Percentiles rank a stretch among this genome's conserved stretches.
Conservation (phyloP, 2,329 filamentous ascomycete genomes). For the Fonsecaea monophora region DNA sequence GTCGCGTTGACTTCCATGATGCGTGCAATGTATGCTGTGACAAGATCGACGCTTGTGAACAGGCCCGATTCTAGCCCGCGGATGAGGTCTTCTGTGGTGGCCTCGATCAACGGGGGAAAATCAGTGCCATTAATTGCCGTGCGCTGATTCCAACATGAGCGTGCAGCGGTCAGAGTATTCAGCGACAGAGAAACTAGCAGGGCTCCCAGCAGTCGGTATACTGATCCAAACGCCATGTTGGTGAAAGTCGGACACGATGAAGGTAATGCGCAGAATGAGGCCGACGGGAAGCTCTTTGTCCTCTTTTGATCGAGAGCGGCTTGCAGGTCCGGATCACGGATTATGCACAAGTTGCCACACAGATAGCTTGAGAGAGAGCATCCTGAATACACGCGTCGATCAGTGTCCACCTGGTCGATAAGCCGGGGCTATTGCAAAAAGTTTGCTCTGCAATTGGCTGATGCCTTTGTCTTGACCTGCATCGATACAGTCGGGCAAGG, state of each 20-base stretch:
- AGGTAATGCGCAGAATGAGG: not conserved
- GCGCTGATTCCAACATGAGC: conserved; percentile 27
- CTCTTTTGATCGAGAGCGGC: not conserved
- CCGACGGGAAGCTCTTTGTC: not conserved
- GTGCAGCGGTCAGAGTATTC: conserved; percentile 10
- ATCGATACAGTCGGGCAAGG: not conserved
- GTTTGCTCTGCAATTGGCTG: conserved; percentile 2
- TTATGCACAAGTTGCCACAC: not conserved
- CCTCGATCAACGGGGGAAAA: conserved; percentile 56
- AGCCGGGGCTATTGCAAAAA: not conserved
- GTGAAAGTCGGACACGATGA: not conserved
- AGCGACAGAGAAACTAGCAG: conserved; percentile 18
- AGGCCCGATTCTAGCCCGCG: conserved; percentile 56
- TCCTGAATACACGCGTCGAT: conserved; percentile 7
- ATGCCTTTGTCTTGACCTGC: not conserved
- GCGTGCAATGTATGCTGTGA: conserved; percentile 60
- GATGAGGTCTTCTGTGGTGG: conserved; percentile 59
- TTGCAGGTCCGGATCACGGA: not conserved
- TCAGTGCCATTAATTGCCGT: conserved; percentile 34
- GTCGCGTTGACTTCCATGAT: conserved; percentile 62
- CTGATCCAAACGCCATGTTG: conserved; percentile 9
- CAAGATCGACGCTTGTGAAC: conserved; percentile 66
- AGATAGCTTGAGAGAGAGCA: conserved; percentile 1
- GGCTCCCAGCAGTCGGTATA: conserved; percentile 5
- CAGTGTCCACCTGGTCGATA: conserved; percentile 12